A percentile compares a stretch with the other conserved stretches of the same genome.
These are phyloP conservation scores for Batrachochytrium dendrobatidis DNA, from an alignment of 371 early-diverging fungal species.

Conservation along the genomic window DNA sequence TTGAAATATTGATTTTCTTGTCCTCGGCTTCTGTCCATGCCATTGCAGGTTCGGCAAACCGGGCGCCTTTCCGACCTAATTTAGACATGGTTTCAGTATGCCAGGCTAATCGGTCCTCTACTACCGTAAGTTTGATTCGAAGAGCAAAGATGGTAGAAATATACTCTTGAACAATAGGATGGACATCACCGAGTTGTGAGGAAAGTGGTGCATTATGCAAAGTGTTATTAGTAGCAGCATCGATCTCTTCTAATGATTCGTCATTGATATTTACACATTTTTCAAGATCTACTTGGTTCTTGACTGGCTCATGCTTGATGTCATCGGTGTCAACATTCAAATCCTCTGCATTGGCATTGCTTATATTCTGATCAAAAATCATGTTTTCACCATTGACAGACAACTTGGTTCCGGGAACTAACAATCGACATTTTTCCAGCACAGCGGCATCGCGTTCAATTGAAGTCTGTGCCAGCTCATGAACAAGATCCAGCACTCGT, in stretches of 20 bases:
- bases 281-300: background rate
- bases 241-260: background rate
- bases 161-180: conserved; percentile 24
- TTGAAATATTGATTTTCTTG: conserved; percentile 15
- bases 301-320: background rate
- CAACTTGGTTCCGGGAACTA: background rate
- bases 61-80: background rate
- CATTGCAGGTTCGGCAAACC: background rate
- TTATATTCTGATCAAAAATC: background rate
- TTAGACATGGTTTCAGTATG: conserved; percentile 17
- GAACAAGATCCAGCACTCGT: conserved; percentile 13
- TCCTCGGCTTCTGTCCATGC: conserved; percentile 1
- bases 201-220: background rate
- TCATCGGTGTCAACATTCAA: background rate
- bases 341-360: background rate
- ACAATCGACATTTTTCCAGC: conserved; percentile 15
- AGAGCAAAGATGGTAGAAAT: conserved; percentile 29
- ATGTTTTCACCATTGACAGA: background rate
- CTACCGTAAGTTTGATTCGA: conserved; percentile 26
- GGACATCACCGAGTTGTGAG: background rate
- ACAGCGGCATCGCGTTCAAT: conserved; percentile 26
- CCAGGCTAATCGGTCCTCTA: conserved; percentile 40
- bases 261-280: too few species aligned
- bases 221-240: background rate
- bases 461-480: conserved; percentile 18